phyloP scores from a whole-genome alignment of 1,139 yeast genomes.

The Geotrichum klebahnii region DNA sequence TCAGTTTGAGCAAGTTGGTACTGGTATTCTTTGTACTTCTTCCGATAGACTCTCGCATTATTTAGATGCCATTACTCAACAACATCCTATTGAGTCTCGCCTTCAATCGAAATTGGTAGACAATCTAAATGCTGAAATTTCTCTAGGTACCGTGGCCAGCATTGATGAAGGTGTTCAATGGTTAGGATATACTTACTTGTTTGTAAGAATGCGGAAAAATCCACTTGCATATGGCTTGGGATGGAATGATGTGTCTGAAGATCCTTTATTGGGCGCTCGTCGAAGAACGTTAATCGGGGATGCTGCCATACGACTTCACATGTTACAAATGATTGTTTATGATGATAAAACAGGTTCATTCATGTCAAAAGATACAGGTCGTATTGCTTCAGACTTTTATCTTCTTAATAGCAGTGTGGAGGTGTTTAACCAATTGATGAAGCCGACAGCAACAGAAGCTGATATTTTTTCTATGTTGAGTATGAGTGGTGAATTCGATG shows the following conservation, averaged over 20 bases:
- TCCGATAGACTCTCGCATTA: slow-evolving; percentile 81
- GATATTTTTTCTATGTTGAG: slow-evolving; percentile 85
- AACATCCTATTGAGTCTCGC: slow-evolving; percentile 92
- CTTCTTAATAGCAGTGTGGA: slow-evolving; percentile 81
- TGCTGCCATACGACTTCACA: slow-evolving; percentile 79
- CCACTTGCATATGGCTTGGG: slow-evolving; percentile 92
- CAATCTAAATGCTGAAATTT: slow-evolving; percentile 91
- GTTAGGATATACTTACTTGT: slow-evolving; percentile 93
- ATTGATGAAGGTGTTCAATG: slow-evolving; percentile 93
- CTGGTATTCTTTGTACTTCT: slow-evolving; percentile 84
- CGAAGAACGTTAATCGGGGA: slow-evolving; percentile 69
- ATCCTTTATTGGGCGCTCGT: slow-evolving; percentile 70
- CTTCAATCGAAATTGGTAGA: slow-evolving; percentile 76
- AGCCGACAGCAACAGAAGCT: slow-evolving; percentile 85
- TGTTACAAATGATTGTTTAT: slow-evolving; percentile 86
- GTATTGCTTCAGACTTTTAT: slow-evolving; percentile 93
- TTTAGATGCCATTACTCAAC: slow-evolving; percentile 81
- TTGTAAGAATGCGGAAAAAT: slow-evolving; percentile 89
- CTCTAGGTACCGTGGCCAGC: slow-evolving; percentile 91
- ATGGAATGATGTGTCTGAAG: slow-evolving; percentile 79
- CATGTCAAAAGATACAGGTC: slow-evolving; percentile 81
- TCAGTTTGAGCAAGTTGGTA: slow-evolving; percentile 87
- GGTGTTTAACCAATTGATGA: slow-evolving; percentile 78
- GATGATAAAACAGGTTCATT: slow-evolving; percentile 82
- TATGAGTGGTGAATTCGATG: slow-evolving; percentile 92